phyloP scores from a whole-genome alignment of 768 basidiomycete species.

The Aureoboletus auriporus region DNA sequence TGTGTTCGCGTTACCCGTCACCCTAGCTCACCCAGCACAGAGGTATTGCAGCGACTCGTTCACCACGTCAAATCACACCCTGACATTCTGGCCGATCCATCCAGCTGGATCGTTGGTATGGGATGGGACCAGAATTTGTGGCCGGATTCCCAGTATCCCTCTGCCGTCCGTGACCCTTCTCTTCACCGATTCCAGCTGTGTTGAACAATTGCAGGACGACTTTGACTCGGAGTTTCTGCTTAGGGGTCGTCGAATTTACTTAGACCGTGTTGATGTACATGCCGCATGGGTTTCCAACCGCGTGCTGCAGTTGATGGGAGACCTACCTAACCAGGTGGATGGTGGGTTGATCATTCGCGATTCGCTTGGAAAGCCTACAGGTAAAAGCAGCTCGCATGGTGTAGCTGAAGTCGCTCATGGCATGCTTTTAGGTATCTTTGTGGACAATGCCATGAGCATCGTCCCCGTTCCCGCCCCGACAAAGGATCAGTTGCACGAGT shows the following conservation, averaged over 20 bases:
- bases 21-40: constrained; percentile 31
- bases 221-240: constrained; percentile 69
- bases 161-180: constrained; percentile 46
- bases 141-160: constrained; percentile 61
- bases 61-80: constrained; percentile 55
- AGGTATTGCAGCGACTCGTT: constrained; percentile 60
- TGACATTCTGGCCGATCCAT: constrained; percentile 47
- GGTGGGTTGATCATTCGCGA: constrained; percentile 78
- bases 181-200: constrained; percentile 3
- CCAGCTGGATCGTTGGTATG: constrained; percentile 76
- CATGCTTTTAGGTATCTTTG: constrained; percentile 52
- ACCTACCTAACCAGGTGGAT: constrained; percentile 58
- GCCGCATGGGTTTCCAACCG: constrained; percentile 82
- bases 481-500: constrained; percentile 50
- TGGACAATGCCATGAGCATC: constrained; percentile 85
- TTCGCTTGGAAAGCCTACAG: constrained; percentile 59
- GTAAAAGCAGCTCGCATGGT: constrained; percentile 29
- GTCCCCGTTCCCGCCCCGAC: constrained; percentile 65
- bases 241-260: constrained; percentile 62
- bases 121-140: constrained; percentile 95
- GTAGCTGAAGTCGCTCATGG: not conserved
- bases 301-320: constrained; percentile 59
- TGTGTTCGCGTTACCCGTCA: not conserved
- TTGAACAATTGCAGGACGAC: constrained; percentile 49
- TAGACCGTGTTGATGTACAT: constrained; percentile 79